phyloP scores from a whole-genome alignment of 2,329 filamentous ascomycete species.

The Pseudodiploospora longispora region DNA sequence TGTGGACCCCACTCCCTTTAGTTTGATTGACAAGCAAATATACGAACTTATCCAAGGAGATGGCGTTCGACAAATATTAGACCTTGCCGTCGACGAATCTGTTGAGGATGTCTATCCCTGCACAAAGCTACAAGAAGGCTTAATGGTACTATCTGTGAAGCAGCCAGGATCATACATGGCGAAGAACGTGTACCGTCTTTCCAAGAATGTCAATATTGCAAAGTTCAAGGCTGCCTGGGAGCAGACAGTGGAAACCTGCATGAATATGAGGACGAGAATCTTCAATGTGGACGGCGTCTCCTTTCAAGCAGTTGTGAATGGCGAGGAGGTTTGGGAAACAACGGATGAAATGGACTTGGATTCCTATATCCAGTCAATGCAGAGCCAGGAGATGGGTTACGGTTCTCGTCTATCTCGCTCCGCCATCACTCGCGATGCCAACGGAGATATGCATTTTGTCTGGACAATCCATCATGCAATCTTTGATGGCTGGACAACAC shows the following conservation, averaged over 20 bases:
- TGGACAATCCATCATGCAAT: conserved; percentile 7
- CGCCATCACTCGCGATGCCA: not conserved
- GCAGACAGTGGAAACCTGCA: conserved; percentile 7
- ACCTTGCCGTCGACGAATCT: not conserved
- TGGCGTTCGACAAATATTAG: no score
- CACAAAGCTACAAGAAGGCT: conserved; percentile 29
- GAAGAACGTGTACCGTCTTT: conserved; percentile 8
- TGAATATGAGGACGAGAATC: conserved; percentile 14
- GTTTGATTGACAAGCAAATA: not conserved
- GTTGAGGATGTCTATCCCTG: conserved; percentile 28
- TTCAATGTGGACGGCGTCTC: conserved; percentile 5
- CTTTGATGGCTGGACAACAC: conserved; percentile 7
- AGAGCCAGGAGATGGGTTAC: conserved; percentile 2
- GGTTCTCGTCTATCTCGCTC: conserved; percentile 1
- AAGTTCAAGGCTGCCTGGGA: conserved; percentile 13
- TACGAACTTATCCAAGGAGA: no score
- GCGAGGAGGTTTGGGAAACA: conserved; percentile 2
- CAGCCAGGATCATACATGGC: conserved; percentile 14
- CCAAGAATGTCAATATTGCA: conserved; percentile 1
- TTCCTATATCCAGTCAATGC: conserved; percentile 2
- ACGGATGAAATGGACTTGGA: not conserved
- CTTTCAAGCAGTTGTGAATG: conserved; percentile 9
- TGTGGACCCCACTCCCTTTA: not conserved
- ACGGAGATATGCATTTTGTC: conserved; percentile 1
- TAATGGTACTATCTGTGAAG: conserved; percentile 20